Evolutionary conservation across 176 grass and related monocot genomes (phyloP).

Genomic region (Cenchrus americanus): DNA sequence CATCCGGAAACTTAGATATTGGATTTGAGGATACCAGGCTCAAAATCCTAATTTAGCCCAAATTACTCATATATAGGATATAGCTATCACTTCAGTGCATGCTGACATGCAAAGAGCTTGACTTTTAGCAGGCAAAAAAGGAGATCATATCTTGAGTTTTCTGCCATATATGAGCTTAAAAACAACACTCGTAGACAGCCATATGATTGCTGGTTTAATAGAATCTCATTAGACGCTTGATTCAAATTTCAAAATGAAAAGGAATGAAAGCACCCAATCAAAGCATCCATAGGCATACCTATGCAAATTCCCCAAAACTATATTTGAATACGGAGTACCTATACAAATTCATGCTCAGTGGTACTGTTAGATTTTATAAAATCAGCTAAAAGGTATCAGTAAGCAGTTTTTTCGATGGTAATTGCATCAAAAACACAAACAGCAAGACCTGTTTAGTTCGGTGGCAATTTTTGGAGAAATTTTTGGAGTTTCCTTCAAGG

Average conservation of each 20-base stretch:
- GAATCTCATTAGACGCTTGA: background rate
- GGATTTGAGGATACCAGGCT: background rate
- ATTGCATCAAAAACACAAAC: constrained; percentile 1
- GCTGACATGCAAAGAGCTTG: no score
- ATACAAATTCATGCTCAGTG: background rate
- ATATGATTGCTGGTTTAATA: no score
- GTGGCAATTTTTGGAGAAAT: no score
- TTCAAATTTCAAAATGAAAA: background rate
- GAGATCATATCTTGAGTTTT: no score
- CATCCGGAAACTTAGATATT: background rate
- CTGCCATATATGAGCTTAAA: no score
- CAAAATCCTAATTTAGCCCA: background rate
- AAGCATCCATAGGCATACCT: background rate
- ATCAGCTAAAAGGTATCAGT: no score
- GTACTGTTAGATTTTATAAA: no score
- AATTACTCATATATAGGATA: background rate
- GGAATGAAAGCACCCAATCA: background rate
- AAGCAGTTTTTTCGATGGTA: no score
- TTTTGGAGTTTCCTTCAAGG: no score
- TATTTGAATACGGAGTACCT: background rate
- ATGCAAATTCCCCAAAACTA: background rate
- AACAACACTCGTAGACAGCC: no score
- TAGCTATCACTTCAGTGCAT: background rate
- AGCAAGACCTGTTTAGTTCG: background rate
- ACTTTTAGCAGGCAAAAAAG: no score